Base-by-base conservation (phyloP, 257 asterid species). In the Eucommia ulmoides region DNA sequence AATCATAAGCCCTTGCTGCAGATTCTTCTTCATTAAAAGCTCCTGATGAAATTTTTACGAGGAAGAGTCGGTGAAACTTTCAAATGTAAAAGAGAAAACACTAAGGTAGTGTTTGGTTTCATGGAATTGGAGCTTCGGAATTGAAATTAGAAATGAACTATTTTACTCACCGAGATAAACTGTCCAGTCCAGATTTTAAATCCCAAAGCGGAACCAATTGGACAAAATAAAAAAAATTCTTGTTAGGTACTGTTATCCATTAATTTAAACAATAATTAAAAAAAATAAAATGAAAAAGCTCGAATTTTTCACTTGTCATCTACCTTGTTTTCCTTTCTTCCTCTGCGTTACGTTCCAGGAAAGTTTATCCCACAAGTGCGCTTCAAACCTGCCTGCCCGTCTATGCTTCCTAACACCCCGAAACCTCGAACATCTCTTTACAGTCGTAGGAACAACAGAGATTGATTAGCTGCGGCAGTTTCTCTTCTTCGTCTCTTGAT, bases 141-240 rank as follows among this genome's bases (percentile, higher is more conserved):
- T 29, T 5, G 38, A 5, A 29, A 29, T 5, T 7, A 29, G 38
- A 29, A 29, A n/a, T n/a, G n/a, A n/a, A n/a, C n/a, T n/a, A n/a
- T n/a, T n/a, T n/a, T n/a, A n/a, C 79, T 72, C 62, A 76, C 83
- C 83, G 54, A 76, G 79, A 72, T 76, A 76, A 53, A 76, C 83
- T 74, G 77, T 50, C 50, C 50, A 49, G 42, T 48, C 52, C 24
- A 23, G 26, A 53, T 22, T 52, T 10, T 35, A 61, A 50, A 62
- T 17, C 16, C 59, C n/a, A 29, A 21, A 49, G 51, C 11, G 24
- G 47, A 33, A 56, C 59, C 56, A 24, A 63, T 51, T 22, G n/a
- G n/a, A n/a, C 58, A 44, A 64, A 50, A 56, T 63, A 21, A 45
- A 38, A 21, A 57, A 50, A 8, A 42, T 50, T 33, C 51, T 33